Percentiles rank a stretch among this genome's conserved stretches.
phyloP scores from a whole-genome alignment of 306 rosid genomes.

The Lupinus albus region DNA sequence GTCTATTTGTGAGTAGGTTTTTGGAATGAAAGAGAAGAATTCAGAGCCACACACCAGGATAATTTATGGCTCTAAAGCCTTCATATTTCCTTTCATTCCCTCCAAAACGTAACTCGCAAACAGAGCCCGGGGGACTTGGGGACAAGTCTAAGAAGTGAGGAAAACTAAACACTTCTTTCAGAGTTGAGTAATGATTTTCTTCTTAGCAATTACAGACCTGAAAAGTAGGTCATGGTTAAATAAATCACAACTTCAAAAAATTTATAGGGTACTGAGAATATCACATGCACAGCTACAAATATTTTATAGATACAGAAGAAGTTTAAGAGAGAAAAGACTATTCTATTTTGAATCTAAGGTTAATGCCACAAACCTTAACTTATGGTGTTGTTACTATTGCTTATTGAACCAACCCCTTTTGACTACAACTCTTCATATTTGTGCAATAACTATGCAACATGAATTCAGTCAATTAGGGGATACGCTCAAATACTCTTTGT shows the following conservation, averaged over 20 bases:
- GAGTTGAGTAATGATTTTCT: neutral
- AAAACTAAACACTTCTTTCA: neutral
- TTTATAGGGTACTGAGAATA: neutral
- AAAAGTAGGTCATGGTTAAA: neutral
- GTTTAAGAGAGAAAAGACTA: conserved; percentile 33
- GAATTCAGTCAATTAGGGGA: conserved; percentile 49
- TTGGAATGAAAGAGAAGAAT: too few relatives aligned
- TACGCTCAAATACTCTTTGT: conserved; percentile 82
- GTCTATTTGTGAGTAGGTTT: too few relatives aligned
- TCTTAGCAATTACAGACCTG: neutral
- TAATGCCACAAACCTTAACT: neutral
- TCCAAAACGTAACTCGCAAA: too few relatives aligned
- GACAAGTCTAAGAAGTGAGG: too few relatives aligned
- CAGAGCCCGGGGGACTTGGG: too few relatives aligned
- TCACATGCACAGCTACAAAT: neutral
- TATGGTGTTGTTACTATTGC: neutral
- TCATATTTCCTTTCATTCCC: too few relatives aligned
- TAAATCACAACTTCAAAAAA: too few relatives aligned
- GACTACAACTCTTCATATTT: neutral
- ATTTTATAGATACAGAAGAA: neutral
- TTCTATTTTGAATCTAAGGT: conserved; percentile 53
- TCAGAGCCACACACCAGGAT: too few relatives aligned
- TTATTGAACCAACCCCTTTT: neutral
- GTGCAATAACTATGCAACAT: neutral
- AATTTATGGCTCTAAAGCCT: too few relatives aligned